These are phyloP conservation scores for Colletotrichum sp. DNA, from an alignment of 2,329 filamentous ascomycete species.

Conservation along the genomic window DNA sequence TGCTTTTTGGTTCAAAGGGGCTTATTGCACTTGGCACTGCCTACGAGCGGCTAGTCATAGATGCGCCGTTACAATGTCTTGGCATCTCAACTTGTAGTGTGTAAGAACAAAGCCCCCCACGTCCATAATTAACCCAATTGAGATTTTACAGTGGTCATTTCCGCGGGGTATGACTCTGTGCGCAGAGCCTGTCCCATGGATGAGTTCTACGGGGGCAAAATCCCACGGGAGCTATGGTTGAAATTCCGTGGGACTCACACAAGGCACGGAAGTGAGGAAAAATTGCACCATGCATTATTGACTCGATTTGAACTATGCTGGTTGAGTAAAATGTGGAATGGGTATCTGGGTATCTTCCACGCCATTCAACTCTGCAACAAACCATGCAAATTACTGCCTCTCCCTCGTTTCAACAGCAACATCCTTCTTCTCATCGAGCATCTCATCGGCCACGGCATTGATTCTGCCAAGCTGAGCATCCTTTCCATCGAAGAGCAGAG, in stretches of 20 bases:
- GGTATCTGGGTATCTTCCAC: neutral
- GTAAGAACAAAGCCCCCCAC: neutral
- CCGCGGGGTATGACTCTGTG: neutral
- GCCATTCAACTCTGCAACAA: neutral
- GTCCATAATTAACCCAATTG: neutral
- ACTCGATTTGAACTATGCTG: neutral
- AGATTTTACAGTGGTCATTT: neutral
- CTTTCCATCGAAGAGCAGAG: conserved; percentile 21
- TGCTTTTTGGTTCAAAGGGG: neutral
- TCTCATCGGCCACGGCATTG: conserved; percentile 11
- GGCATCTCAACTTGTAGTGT: neutral
- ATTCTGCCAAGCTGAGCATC: conserved; percentile 3
- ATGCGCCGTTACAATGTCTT: neutral
- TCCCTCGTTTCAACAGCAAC: neutral
- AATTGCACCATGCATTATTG: neutral
- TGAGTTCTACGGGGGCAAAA: neutral
- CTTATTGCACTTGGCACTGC: neutral
- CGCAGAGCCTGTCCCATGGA: neutral
- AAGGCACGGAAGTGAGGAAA: neutral
- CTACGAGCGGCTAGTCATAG: neutral
- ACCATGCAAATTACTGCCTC: neutral
- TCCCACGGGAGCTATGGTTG: neutral
- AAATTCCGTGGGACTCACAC: neutral
- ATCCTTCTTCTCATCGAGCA: conserved; percentile 6
- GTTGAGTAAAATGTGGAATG: neutral